phyloP scores from a whole-genome alignment of 257 asterid genomes.

The Rehmannia glutinosa region DNA sequence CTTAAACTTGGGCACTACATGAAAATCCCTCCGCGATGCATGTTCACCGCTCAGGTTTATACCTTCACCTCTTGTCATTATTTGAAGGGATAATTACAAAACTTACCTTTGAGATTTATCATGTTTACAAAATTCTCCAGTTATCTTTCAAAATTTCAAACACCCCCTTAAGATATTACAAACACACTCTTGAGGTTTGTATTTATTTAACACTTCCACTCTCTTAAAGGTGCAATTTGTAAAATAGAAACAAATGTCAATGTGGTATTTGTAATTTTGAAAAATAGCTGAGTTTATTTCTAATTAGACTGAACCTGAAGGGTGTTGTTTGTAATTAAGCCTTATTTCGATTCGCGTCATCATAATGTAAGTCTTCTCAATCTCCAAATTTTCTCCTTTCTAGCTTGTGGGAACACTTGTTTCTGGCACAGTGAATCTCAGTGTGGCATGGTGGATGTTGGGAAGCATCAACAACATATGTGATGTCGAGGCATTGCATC shows the following conservation, averaged over 20 bases:
- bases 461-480: constrained; percentile 76
- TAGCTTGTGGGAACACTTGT: constrained; percentile 73
- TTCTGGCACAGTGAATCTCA: constrained; percentile 72
- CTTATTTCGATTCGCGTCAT: neutral
- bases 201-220: too few species aligned
- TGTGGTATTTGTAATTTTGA: too few species aligned
- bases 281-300: too few species aligned
- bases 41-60: constrained; percentile 78
- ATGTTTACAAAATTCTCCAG: too few species aligned
- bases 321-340: too few species aligned
- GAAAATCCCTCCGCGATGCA: constrained; percentile 90
- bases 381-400: neutral
- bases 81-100: neutral
- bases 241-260: too few species aligned
- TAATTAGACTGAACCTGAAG: too few species aligned
- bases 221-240: too few species aligned
- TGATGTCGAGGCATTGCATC: constrained; percentile 68
- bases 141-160: too few species aligned
- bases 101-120: too few species aligned
- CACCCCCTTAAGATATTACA: too few species aligned
- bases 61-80: neutral
- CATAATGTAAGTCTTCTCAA: neutral
- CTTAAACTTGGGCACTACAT: constrained; percentile 93
- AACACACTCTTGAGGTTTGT: too few species aligned
- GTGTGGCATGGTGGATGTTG: constrained; percentile 89